Conservation (phyloP, 306 rosid genomes). For the Gynostemma pentaphyllum region DNA sequence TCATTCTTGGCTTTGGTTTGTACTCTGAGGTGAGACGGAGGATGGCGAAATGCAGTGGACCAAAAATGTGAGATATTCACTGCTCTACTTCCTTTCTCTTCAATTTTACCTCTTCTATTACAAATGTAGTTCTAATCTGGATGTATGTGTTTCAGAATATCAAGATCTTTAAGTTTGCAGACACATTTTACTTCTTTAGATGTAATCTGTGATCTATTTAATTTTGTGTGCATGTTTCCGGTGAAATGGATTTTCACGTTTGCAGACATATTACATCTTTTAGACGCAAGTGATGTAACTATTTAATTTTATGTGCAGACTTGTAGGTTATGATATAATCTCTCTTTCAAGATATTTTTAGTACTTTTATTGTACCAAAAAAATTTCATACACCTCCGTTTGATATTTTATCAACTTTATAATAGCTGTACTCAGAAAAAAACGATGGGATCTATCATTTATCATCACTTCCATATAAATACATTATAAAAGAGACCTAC, state of each 20-base stretch:
- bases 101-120: constrained; percentile 8
- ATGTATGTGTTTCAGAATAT: background rate
- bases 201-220: background rate
- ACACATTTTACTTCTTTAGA: background rate
- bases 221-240: background rate
- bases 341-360: too few species aligned
- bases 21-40: constrained; percentile 18
- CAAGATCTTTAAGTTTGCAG: background rate
- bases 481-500: too few species aligned
- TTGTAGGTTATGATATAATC: too few species aligned
- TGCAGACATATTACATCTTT: too few species aligned
- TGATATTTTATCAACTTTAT: too few species aligned
- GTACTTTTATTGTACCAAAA: too few species aligned
- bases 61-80: constrained; percentile 18
- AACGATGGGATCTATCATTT: background rate
- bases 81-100: constrained; percentile 14
- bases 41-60: constrained; percentile 16
- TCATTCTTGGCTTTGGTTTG: constrained; percentile 86
- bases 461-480: too few species aligned
- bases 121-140: background rate
- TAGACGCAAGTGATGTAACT: too few species aligned
- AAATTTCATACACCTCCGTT: too few species aligned
- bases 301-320: too few species aligned
- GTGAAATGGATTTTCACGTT: background rate
- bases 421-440: too few species aligned